Evolutionary conservation across 805 yeast species (phyloP), one percentile per base, ranked within the genome.

Genomic region (Zygosaccharomyces pseudorouxii): DNA sequence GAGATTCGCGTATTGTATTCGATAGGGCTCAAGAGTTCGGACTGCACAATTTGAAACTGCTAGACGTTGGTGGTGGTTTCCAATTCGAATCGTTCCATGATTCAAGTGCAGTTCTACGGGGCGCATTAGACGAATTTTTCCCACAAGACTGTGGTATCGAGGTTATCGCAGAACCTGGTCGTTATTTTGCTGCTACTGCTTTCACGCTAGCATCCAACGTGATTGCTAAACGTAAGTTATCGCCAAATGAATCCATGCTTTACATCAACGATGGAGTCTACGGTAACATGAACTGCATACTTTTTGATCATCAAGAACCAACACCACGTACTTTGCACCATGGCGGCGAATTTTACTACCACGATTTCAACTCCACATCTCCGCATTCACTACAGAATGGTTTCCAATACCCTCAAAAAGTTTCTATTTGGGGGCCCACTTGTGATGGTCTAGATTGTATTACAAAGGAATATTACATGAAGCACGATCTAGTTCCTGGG

Each of bases 351-450:
- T 78, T 75, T 63, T 67, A 68, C 51, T 77, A 74, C 56, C 59
- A 58, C 46, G 72, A 66, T 37, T 59, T 61, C 45, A 61, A 61
- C 35, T 58, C 68, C 22, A 48, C 64, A 1, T 52, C 63, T 0
- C 47, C 45, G n/a, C 44, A 16, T 12, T 45, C 30, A 12, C 35
- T 52, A 4, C 47, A 31, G 25, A 25, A 30, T 9, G 35, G 5
- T 35, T 33, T 38, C 6, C 49, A 42, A 6, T 52, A 55, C 35
- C 63, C 66, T 37, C 59, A 66, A 54, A 66, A 65, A 38, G 84
- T 78, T 46, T 86, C 96, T 3, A 76, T 93, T 51, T 92, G 99
- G 99, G 99, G 99, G 5, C 99, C 98, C 39, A 92, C 98, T 16
- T 92, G 99, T 71, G 99, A 92, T 69, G 97, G 97, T 3, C 74